Percentiles rank a stretch among this genome's conserved stretches.
Evolutionary conservation across 768 basidiomycete species (phyloP).

Genomic region (Phylloporus sp.): DNA sequence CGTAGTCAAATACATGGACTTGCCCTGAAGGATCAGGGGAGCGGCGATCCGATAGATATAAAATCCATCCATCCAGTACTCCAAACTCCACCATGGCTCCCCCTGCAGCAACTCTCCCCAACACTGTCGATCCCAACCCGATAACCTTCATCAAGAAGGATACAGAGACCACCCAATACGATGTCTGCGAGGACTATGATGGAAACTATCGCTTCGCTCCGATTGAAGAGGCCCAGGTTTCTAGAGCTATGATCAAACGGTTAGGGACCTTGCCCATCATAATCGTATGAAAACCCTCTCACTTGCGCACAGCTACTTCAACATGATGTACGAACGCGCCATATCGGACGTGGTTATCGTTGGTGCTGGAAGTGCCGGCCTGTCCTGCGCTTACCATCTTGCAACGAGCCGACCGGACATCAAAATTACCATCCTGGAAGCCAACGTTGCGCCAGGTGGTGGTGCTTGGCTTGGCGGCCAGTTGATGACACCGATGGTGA

Average conservation of each 20-base stretch:
- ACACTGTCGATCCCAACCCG: constrained; percentile 18
- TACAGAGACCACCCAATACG: constrained; percentile 11
- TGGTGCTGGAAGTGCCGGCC: constrained; percentile 65
- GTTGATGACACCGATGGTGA: constrained; percentile 74
- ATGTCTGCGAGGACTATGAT: constrained; percentile 39
- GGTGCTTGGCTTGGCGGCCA: constrained; percentile 78
- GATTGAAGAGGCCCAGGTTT: constrained; percentile 71
- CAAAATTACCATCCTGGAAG: constrained; percentile 63
- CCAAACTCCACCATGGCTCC: constrained; percentile 31
- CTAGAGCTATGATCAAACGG: constrained; percentile 73
- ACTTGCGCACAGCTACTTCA: constrained; percentile 53
- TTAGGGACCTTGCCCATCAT: constrained; percentile 17
- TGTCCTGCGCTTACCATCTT: constrained; percentile 71
- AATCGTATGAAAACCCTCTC: constrained; percentile 3
- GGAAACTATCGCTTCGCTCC: constrained; percentile 67
- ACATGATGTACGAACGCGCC: constrained; percentile 66
- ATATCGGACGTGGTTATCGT: constrained; percentile 75
- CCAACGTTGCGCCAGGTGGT: constrained; percentile 73
- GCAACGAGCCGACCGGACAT: constrained; percentile 64
- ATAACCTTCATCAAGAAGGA: constrained; percentile 24
- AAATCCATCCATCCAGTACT: neutral
- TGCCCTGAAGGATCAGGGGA: too few species aligned
- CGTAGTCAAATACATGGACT: too few species aligned
- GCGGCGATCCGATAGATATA: too few species aligned
- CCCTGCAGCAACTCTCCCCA: constrained; percentile 31